phyloP scores from a whole-genome alignment of 2,329 filamentous ascomycete genomes.

The Stachybotrys elegans region DNA sequence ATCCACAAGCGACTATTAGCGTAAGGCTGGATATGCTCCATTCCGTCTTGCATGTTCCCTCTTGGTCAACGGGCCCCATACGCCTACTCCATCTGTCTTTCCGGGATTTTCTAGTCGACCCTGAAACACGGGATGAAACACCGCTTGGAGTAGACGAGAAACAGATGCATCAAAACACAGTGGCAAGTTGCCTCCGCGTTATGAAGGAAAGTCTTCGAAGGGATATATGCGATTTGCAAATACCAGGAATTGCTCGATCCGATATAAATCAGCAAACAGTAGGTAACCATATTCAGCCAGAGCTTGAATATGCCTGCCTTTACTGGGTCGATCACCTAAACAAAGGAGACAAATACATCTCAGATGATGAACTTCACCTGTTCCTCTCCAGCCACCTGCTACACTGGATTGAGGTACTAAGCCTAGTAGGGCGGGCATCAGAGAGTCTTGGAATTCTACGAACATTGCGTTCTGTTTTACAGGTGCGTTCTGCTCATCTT shows the following conservation, averaged over 20 bases:
- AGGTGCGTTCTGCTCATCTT: neutral
- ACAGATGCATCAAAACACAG: constrained; percentile 1
- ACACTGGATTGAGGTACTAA: constrained; percentile 22
- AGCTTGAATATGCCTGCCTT: constrained; percentile 1
- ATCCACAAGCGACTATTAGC: constrained; percentile 11
- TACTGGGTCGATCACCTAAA: constrained; percentile 2
- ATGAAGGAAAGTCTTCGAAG: constrained; percentile 20
- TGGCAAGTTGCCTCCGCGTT: constrained; percentile 1
- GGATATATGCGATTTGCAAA: constrained; percentile 10
- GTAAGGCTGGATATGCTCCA: constrained; percentile 22
- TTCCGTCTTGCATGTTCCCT: constrained; percentile 27
- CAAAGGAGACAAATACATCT: neutral
- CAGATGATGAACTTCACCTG: neutral
- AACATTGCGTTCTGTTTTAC: neutral
- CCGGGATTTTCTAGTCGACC: constrained; percentile 21
- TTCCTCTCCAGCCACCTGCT: constrained; percentile 1
- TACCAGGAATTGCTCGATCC: constrained; percentile 2
- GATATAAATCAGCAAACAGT: neutral
- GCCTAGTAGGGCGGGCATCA: constrained; percentile 18
- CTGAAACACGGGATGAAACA: constrained; percentile 11
- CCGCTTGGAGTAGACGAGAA: constrained; percentile 11
- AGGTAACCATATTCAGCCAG: constrained; percentile 14
- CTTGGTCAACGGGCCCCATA: constrained; percentile 13
- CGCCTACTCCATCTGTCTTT: constrained; percentile 31
- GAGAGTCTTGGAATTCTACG: constrained; percentile 6